Conservation (phyloP, 108 stramenopile species). For the Nitzschia sp. region DNA sequence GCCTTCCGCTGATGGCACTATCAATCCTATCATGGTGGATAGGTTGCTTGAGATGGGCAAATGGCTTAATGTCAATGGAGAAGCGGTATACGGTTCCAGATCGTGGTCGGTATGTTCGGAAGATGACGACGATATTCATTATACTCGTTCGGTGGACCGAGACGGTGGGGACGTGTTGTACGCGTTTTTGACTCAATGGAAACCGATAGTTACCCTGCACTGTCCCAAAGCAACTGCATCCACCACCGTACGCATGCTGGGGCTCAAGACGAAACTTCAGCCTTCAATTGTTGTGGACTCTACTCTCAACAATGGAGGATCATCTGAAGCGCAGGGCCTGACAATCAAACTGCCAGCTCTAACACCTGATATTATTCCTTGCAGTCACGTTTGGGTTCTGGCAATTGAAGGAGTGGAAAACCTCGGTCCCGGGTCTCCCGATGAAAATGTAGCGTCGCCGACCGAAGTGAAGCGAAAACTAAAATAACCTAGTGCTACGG, state of each 20-base stretch:
- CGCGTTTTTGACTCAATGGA: slow-evolving; percentile 43
- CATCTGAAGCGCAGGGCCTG: neutral
- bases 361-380: slow-evolving; percentile 47
- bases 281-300: neutral
- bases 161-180: slow-evolving; percentile 12
- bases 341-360: slow-evolving; percentile 35
- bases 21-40: slow-evolving; percentile 44
- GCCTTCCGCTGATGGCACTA: slow-evolving; percentile 50
- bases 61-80: slow-evolving; percentile 51
- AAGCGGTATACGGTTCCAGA: slow-evolving; percentile 42
- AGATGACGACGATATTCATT: slow-evolving; percentile 14
- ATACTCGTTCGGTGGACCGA: slow-evolving; percentile 21
- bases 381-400: slow-evolving; percentile 53
- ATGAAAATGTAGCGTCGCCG: too few species aligned
- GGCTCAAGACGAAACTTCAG: neutral
- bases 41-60: slow-evolving; percentile 47
- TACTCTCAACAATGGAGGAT: neutral
- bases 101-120: slow-evolving; percentile 44
- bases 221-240: slow-evolving; percentile 28
- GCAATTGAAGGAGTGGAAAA: slow-evolving; percentile 33
- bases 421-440: slow-evolving; percentile 13
- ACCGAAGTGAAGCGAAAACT: too few species aligned
- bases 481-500: too few species aligned
- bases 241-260: slow-evolving; percentile 38
- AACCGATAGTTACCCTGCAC: slow-evolving; percentile 15